Percentiles rank a stretch among this genome's conserved stretches.
phyloP scores from a whole-genome alignment of 306 rosid genomes.

The Medicago lupulina region DNA sequence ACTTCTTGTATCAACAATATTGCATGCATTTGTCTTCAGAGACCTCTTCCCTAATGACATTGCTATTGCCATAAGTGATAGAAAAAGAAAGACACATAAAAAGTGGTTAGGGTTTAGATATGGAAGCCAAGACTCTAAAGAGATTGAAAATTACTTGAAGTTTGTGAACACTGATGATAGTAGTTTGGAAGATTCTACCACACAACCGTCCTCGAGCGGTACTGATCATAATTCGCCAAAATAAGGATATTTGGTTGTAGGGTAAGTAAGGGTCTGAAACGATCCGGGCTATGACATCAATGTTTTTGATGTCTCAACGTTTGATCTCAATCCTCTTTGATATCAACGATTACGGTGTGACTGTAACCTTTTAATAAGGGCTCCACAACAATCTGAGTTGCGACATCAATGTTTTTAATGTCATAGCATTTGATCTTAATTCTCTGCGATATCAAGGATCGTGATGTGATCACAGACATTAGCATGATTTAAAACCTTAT shows the following conservation, averaged over 20 bases:
- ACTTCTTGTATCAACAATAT: constrained; percentile 62
- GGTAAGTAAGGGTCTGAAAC: neutral
- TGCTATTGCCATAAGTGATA: constrained; percentile 88
- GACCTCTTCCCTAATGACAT: constrained; percentile 94
- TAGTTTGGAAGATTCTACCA: constrained; percentile 55
- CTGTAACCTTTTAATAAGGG: too few species aligned
- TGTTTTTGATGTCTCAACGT: neutral
- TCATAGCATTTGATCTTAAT: neutral
- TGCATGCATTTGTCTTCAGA: constrained; percentile 74
- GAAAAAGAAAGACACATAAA: constrained; percentile 56
- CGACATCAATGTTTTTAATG: neutral
- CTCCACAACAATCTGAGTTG: too few species aligned
- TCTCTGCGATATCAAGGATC: neutral
- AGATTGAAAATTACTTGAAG: constrained; percentile 73
- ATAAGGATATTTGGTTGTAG: neutral
- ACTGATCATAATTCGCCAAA: constrained; percentile 1
- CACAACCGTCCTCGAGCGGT: constrained; percentile 29
- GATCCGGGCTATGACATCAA: neutral
- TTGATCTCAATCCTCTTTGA: neutral
- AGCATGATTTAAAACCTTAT: neutral
- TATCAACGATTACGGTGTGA: too few species aligned
- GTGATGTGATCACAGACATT: neutral
- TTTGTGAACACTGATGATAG: constrained; percentile 47
- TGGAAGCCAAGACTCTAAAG: constrained; percentile 59
- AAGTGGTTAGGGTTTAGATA: constrained; percentile 65